Evolutionary conservation across 75 land plant species (phyloP).

Genomic region (Adiantum capillusveneris): DNA sequence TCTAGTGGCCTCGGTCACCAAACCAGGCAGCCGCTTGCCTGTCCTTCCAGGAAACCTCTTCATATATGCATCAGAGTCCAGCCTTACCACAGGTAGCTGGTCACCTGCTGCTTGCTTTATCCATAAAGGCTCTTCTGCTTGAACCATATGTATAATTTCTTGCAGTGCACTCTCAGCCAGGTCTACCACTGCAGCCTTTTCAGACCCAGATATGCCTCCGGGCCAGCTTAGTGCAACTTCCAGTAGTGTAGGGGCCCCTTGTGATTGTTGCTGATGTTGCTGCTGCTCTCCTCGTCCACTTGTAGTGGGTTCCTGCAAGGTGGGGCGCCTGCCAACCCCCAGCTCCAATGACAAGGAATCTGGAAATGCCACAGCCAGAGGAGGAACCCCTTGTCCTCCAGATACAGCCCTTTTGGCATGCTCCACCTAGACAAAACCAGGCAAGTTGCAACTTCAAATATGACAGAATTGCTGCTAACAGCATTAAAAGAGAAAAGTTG

Average conservation of each 20-base stretch:
- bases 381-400: neutral
- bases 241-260: conserved; percentile 6
- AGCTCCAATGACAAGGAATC: neutral
- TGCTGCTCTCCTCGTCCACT: neutral
- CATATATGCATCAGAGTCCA: conserved; percentile 56
- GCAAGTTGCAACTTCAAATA: no score
- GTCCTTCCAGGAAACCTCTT: conserved; percentile 40
- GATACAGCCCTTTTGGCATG: no score
- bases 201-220: conserved; percentile 21
- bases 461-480: no score
- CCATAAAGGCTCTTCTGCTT: conserved; percentile 64
- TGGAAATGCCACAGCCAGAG: neutral
- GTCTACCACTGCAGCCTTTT: conserved; percentile 53
- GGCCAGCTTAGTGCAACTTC: conserved; percentile 18
- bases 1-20: conserved; percentile 59
- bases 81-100: conserved; percentile 4
- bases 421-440: no score
- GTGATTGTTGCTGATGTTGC: conserved; percentile 4
- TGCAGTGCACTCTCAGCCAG: conserved; percentile 63
- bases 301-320: neutral
- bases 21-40: conserved; percentile 25
- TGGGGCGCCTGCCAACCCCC: conserved; percentile 2
- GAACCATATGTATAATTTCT: conserved; percentile 65
- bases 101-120: conserved; percentile 13
- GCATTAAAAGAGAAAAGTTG: no score